Percentiles rank a stretch among this genome's conserved stretches.
phyloP scores from a whole-genome alignment of 768 basidiomycete species.

The Mycena alexandri region DNA sequence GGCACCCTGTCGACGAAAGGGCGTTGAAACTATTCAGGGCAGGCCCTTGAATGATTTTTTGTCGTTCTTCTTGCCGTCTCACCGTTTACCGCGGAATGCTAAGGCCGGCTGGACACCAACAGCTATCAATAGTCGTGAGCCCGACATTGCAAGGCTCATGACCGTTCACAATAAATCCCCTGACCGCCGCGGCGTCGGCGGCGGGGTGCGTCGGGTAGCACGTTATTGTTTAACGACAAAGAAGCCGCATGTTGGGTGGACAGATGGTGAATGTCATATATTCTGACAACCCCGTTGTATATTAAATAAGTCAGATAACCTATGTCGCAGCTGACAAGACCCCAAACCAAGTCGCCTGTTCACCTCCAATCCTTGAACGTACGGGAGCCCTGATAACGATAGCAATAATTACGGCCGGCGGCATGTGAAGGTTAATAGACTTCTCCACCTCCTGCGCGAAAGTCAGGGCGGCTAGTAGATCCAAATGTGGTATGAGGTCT shows the following conservation, averaged over 20 bases:
- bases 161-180: conserved; percentile 9
- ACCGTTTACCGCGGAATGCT: conserved; percentile 5
- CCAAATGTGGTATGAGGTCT: conserved; percentile 6
- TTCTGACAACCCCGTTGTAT: conserved; percentile 31
- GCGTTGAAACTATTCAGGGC: conserved; percentile 56
- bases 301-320: conserved; percentile 33
- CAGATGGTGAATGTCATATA: conserved; percentile 36
- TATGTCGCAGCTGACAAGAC: conserved; percentile 26
- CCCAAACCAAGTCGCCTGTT: conserved; percentile 10
- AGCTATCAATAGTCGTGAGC: conserved; percentile 4
- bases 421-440: conserved; percentile 27
- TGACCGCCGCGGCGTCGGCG: conserved; percentile 14
- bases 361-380: background rate
- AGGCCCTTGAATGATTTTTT: conserved; percentile 21
- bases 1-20: conserved; percentile 75
- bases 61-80: background rate
- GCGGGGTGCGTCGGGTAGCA: conserved; percentile 5
- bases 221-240: conserved; percentile 18
- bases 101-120: conserved; percentile 22
- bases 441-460: background rate
- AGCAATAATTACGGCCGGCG: conserved; percentile 3
- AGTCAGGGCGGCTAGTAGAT: background rate
- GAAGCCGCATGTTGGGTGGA: conserved; percentile 29
- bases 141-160: conserved; percentile 8
- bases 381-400: conserved; percentile 18